Conservation (phyloP, 768 basidiomycete species). For the button mushroom (Agaricus bisporus) region DNA sequence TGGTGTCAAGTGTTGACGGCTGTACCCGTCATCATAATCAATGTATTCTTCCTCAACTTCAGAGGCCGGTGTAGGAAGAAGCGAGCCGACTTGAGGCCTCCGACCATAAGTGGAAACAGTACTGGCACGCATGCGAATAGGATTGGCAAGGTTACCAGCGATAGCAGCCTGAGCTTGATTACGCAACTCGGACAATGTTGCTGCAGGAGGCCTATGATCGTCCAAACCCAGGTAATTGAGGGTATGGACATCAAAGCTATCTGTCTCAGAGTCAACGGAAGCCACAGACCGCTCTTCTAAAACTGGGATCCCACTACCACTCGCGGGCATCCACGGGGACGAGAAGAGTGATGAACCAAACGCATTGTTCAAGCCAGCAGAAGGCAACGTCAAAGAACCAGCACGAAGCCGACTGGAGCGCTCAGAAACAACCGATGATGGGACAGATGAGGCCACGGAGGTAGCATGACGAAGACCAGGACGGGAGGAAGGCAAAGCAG, state of each 20-base stretch:
- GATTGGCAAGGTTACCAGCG: slow-evolving; percentile 74
- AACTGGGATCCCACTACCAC: slow-evolving; percentile 53
- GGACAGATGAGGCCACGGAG: slow-evolving; percentile 53
- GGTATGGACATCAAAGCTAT: slow-evolving; percentile 90
- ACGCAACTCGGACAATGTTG: slow-evolving; percentile 83
- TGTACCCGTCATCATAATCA: slow-evolving; percentile 44
- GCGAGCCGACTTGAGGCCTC: slow-evolving; percentile 52
- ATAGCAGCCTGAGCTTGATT: slow-evolving; percentile 89
- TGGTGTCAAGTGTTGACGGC: slow-evolving; percentile 49
- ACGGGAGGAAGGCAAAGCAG: slow-evolving; percentile 40
- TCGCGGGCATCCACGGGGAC: slow-evolving; percentile 76
- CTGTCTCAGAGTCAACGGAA: slow-evolving; percentile 73
- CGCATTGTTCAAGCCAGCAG: slow-evolving; percentile 70
- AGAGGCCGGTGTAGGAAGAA: slow-evolving; percentile 58
- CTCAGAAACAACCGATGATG: slow-evolving; percentile 47
- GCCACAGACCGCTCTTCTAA: slow-evolving; percentile 81
- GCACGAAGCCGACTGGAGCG: slow-evolving; percentile 84
- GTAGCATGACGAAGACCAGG: slow-evolving; percentile 73
- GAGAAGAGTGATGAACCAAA: slow-evolving; percentile 89
- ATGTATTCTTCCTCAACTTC: slow-evolving; percentile 76
- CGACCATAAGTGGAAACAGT: slow-evolving; percentile 91
- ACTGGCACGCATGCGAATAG: slow-evolving; percentile 77
- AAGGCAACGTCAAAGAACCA: slow-evolving; percentile 85
- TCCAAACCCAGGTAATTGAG: slow-evolving; percentile 96
- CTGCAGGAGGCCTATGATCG: slow-evolving; percentile 73